Evolutionary conservation across 2,329 filamentous ascomycete genomes (phyloP), one percentile per base, ranked within the genome.

Genomic region (Didymella glomerata): DNA sequence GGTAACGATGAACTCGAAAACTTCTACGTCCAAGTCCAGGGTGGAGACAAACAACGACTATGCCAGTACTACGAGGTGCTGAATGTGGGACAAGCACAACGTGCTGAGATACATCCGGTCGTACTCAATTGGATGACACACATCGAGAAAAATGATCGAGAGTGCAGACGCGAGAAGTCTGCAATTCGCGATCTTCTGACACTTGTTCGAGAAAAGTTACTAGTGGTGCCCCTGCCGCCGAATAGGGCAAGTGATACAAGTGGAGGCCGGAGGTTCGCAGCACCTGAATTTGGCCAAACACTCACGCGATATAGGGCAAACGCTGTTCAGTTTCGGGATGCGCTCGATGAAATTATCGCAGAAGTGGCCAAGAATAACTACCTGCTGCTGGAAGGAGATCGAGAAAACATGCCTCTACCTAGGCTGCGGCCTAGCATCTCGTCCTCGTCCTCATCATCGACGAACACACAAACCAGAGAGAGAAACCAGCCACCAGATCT

Each of bases 1-100:
- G 70, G 70, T 1, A 49, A 59, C 1, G 41, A 66, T 2, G 49
- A 51, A 0, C 36, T 50, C 7, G n/a, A 42, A 2, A n/a, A 41
- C 5, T 50, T 50, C 18, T 11, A 42, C 4, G 4, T n/a, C 1
- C 36, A 41, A 16, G 25, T 41, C 7, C 16, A 10, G n/a, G 36
- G 16, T 4, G 25, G 16, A 0, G 24, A 16, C 8, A 20, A 16
- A 14, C 9, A 50, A 13, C 34, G 7, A 18, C 16, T 18, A 9
- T 38, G 34, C 7, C 34, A 38, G 14, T 38, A 18, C 34, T 38
- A 6, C 8, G 34, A 38, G n/a, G n/a, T 34, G 13, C 32, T 34
- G 4, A 13, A 5, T 8, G 7, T n/a, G 2, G 32, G 32, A 34
- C 32, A 34, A 4, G 32, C 14, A n/a, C 32, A n/a, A n/a, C 32